Evolutionary conservation across 192 early-diverging fungal genomes (phyloP).

Genomic region (Rhizophagus sp.): DNA sequence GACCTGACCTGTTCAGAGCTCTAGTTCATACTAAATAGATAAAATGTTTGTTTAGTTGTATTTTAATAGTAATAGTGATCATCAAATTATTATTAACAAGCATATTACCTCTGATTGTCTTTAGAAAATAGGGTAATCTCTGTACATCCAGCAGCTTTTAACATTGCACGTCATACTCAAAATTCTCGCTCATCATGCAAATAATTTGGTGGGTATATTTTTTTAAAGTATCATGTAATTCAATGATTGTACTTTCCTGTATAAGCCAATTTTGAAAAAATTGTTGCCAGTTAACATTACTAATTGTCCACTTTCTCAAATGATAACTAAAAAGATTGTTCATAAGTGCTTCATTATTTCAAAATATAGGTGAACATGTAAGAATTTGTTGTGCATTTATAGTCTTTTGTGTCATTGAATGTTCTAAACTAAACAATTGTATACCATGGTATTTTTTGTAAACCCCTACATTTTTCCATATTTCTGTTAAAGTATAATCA

Average conservation of each 20-base stretch:
- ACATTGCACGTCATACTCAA: neutral
- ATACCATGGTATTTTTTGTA: neutral
- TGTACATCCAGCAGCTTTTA: no score
- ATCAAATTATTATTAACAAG: no score
- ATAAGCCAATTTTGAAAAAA: neutral
- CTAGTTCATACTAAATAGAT: no score
- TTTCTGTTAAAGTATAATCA: neutral
- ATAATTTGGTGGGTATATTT: neutral
- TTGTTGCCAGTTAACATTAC: neutral
- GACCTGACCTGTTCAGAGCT: no score
- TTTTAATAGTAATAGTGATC: no score
- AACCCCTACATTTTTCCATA: neutral
- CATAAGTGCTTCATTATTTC: neutral
- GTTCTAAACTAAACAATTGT: neutral
- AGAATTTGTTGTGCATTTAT: no score
- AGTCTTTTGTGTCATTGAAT: neutral
- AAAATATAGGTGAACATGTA: neutral
- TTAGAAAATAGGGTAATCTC: no score
- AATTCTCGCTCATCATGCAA: neutral
- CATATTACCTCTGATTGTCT: no score
- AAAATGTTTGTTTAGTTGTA: no score
- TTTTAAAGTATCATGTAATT: neutral
- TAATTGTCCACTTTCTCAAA: neutral
- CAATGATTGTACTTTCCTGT: neutral
- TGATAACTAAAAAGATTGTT: neutral